These are phyloP conservation scores for Tephrocybe sp. DNA, from an alignment of 768 basidiomycete genomes.

Conservation along the genomic window DNA sequence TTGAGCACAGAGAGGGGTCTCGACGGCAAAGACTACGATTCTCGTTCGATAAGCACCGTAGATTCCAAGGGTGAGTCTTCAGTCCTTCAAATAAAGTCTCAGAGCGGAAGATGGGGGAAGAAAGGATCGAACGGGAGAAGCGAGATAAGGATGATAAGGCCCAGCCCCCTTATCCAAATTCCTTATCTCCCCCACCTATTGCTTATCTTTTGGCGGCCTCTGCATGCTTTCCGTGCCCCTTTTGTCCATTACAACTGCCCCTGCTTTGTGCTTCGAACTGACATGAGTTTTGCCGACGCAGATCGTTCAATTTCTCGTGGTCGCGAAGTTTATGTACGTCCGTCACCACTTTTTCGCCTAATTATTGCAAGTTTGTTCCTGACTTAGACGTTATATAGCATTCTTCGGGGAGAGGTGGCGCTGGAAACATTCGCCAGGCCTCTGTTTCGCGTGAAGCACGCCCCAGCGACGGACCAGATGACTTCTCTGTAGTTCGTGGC, in stretches of 20 bases:
- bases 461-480: conserved; percentile 46
- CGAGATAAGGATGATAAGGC: conserved; percentile 9
- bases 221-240: background rate
- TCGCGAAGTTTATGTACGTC: conserved; percentile 57
- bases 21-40: conserved; percentile 8
- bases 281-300: conserved; percentile 19
- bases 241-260: background rate
- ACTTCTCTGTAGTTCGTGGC: conserved; percentile 56
- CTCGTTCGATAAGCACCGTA: conserved; percentile 3
- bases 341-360: background rate
- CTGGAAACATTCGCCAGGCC: conserved; percentile 65
- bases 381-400: conserved; percentile 25
- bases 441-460: conserved; percentile 45
- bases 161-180: background rate
- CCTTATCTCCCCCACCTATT: background rate
- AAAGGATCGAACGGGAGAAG: background rate
- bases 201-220: conserved; percentile 1
- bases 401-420: conserved; percentile 67
- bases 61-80: conserved; percentile 10
- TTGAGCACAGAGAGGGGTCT: conserved; percentile 9
- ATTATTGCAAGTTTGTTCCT: conserved; percentile 1
- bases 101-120: background rate
- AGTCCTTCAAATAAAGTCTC: background rate
- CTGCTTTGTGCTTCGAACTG: background rate
- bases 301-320: conserved; percentile 59